These are phyloP conservation scores for Nothomitra cinnamomea DNA, from an alignment of 2,329 filamentous ascomycete genomes.

Conservation along the genomic window DNA sequence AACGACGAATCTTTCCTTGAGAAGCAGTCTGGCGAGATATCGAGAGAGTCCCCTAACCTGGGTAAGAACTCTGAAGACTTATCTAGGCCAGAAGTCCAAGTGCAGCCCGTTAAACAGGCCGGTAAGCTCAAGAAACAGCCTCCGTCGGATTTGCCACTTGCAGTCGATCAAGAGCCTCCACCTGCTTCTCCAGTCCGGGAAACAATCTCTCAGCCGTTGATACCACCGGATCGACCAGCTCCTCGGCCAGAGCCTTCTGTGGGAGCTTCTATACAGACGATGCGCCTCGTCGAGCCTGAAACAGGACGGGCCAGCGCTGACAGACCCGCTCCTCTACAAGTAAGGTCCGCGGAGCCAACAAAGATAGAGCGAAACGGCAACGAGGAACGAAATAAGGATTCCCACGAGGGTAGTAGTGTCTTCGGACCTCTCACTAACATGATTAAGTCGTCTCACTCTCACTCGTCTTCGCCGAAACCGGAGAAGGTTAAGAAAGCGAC, in stretches of 20 bases:
- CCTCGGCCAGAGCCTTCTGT: background rate
- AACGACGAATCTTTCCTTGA: conserved; percentile 43
- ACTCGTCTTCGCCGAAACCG: conserved; percentile 24
- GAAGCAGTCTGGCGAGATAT: conserved; percentile 43
- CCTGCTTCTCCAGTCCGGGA: background rate
- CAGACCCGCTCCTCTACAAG: background rate
- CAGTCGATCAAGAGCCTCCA: conserved; percentile 1
- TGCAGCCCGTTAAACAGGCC: conserved; percentile 33
- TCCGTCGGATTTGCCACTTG: conserved; percentile 20
- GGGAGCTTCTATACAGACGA: conserved; percentile 26
- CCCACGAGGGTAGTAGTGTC: background rate
- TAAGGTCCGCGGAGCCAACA: background rate
- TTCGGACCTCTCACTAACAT: conserved; percentile 25
- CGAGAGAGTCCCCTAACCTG: conserved; percentile 24
- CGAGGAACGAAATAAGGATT: background rate
- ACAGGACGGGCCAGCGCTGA: conserved; percentile 6
- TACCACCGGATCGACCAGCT: background rate
- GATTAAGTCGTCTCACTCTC: conserved; percentile 20
- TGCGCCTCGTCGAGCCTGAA: conserved; percentile 38
- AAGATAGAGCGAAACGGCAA: background rate
- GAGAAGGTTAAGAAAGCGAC: conserved; percentile 42
- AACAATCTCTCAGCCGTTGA: background rate
- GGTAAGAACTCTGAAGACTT: conserved; percentile 29
- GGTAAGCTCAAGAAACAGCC: conserved; percentile 58
- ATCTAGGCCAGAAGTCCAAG: conserved; percentile 12